Base-by-base conservation (phyloP, 306 rosid genomes). In the Quercus mongolica region DNA sequence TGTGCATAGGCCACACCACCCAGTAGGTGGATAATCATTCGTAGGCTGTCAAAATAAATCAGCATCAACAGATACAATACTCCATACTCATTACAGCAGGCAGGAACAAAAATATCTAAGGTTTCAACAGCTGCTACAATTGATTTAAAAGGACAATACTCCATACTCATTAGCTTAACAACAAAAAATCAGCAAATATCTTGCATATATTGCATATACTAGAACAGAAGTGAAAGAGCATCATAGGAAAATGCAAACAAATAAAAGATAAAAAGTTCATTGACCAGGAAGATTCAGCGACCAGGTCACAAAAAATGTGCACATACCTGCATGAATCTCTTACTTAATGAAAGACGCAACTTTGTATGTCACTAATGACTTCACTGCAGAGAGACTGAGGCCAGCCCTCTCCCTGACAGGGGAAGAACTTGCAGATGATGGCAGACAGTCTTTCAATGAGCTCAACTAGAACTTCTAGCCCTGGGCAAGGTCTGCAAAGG, bases 1-100 rank as follows among this genome's bases (percentile, higher is more conserved):
- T 96, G 91, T 59, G 99, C 98, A 82, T 91, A 96, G 13, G 93
- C 99, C 83, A 96, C 99, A 56, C 99, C 99, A 86, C 94, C 93
- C 69, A 96, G 83, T 28, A 28, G 31, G 31, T 28, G 31, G 49
- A 64, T 78, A 73, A 54, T 69, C 68, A 31, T 76, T 76, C 76
- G 25, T 84, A 41, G 90, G 91, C 99, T 92, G 93, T 55, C n/a
- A 82, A 88, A 85, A 71, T 54, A 69, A 19, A 44, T 7, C 51
- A 65, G 71, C 51, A 44, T 44, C 13, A 44, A 2, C 51, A 9
- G 51, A 44, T 44, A 44, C 51, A 44, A 44, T 41, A 44, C 3
- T 44, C 12, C 3, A 10, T 44, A 44, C 51, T 44, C 51, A 44
- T 44, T 44, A 28, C 31, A 44, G 3, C 51, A 44, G 12, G 51